Base-by-base conservation (phyloP, 306 rosid genomes). In the Inga leiocalycina region DNA sequence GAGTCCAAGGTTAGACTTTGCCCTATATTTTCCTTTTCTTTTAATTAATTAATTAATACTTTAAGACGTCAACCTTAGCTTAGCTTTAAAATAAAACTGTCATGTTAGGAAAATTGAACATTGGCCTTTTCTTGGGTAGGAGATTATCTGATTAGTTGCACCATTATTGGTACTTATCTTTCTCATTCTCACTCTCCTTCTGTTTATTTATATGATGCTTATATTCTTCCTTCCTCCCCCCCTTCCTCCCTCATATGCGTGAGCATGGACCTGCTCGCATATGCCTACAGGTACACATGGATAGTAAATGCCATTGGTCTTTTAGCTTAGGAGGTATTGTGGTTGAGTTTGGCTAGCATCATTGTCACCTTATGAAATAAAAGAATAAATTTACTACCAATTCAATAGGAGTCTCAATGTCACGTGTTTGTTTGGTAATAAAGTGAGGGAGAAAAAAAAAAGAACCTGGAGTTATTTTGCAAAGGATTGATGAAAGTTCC, bases 1-100 rank as follows among this genome's bases (percentile, higher is more conserved):
- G 85, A 64, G 64, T 87, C 91, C 93, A 77, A 89, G 97, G 97
- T 91, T 87, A 88, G 90, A 37, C 41, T 37, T 37, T 37, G 13
- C n/a, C 12, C n/a, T 76, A n/a, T 73, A 10, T 3, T 54, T n/a
- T 20, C 30, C 15, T 27, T 13, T 41, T 15, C 43, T 4, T 70
- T 20, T 66, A 24, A 32, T 32, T 32, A 32, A 32, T 32, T 32
- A 32, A 51, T 54, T 46, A 80, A 74, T 76, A 35, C 54, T 70
- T 64, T 70, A 46, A 52, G 79, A 54, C 20, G 44, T 80, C 49
- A 64, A 49, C 69, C 79, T 32, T 57, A n/a, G 64, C 66, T 61
- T 51, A 51, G 76, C 84, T 70, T 15, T 16, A 51, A 62, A 59
- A 35, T 75, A 68, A 64, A 37, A 17, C 57, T 56, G 43, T 67